These are phyloP conservation scores for Rhodotorula mucilaginosa DNA, from an alignment of 1,284 basidiomycete genomes.

Conservation along the genomic window DNA sequence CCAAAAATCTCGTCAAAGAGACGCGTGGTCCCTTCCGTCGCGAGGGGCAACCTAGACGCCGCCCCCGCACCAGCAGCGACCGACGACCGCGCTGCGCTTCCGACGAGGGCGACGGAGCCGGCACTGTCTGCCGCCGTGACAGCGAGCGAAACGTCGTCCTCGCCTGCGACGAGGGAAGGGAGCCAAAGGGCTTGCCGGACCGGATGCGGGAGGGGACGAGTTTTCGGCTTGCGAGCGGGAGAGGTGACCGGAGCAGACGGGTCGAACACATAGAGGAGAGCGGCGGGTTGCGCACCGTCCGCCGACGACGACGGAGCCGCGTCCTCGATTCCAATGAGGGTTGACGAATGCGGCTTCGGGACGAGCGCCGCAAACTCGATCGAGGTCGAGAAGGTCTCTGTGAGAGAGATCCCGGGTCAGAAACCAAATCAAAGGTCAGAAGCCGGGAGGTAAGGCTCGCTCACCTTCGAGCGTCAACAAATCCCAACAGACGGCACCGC, in stretches of 20 bases:
- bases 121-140: slow-evolving; percentile 4
- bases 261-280: slow-evolving; percentile 17
- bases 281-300: neutral
- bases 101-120: slow-evolving; percentile 29
- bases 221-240: neutral
- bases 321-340: slow-evolving; percentile 19
- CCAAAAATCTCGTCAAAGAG: slow-evolving; percentile 44
- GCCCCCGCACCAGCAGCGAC: slow-evolving; percentile 9
- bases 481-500: slow-evolving; percentile 74
- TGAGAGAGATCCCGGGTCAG: slow-evolving; percentile 15
- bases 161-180: neutral
- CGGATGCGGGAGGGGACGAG: slow-evolving; percentile 25
- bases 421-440: neutral
- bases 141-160: slow-evolving; percentile 26
- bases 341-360: neutral
- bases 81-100: slow-evolving; percentile 14
- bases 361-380: slow-evolving; percentile 26
- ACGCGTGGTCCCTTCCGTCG: slow-evolving; percentile 12
- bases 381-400: slow-evolving; percentile 23
- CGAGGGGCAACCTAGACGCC: slow-evolving; percentile 22
- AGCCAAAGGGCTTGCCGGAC: slow-evolving; percentile 26
- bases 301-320: neutral
- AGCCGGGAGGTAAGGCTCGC: slow-evolving; percentile 40
- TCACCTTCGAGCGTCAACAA: slow-evolving; percentile 67
- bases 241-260: neutral